phyloP scores from a whole-genome alignment of 2,329 filamentous ascomycete species.

The Aspergillus sp. region DNA sequence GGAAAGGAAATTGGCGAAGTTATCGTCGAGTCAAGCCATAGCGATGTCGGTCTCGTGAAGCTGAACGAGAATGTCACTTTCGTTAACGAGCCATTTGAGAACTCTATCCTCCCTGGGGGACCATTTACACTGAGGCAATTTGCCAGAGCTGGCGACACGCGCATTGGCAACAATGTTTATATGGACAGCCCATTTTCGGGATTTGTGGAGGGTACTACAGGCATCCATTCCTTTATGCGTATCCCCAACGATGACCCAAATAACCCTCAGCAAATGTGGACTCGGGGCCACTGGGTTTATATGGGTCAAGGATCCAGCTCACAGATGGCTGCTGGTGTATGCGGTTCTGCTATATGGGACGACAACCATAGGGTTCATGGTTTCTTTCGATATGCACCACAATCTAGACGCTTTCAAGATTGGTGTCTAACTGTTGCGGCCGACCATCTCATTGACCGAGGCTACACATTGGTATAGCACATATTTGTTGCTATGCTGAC shows the following conservation, averaged over 20 bases:
- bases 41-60: not conserved
- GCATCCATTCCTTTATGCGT: not conserved
- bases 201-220: not conserved
- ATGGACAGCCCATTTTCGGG: constrained; percentile 6
- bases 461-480: constrained; percentile 5
- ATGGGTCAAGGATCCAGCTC: constrained; percentile 8
- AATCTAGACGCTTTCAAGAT: constrained; percentile 10
- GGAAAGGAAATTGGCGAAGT: not conserved
- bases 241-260: not conserved
- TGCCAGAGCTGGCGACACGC: not conserved
- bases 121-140: not conserved
- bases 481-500: not conserved
- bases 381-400: constrained; percentile 16
- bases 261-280: constrained; percentile 7
- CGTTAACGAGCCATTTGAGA: not conserved
- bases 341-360: constrained; percentile 14
- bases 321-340: constrained; percentile 6
- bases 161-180: not conserved
- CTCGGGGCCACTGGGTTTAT: constrained; percentile 13
- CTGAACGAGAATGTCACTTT: not conserved
- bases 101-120: not conserved
- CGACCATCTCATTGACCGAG: constrained; percentile 8
- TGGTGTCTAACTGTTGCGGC: constrained; percentile 13
- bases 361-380: constrained; percentile 10
- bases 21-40: not conserved